Base-by-base conservation (phyloP, 371 early-diverging fungal genomes). In the Circinella umbellata region DNA sequence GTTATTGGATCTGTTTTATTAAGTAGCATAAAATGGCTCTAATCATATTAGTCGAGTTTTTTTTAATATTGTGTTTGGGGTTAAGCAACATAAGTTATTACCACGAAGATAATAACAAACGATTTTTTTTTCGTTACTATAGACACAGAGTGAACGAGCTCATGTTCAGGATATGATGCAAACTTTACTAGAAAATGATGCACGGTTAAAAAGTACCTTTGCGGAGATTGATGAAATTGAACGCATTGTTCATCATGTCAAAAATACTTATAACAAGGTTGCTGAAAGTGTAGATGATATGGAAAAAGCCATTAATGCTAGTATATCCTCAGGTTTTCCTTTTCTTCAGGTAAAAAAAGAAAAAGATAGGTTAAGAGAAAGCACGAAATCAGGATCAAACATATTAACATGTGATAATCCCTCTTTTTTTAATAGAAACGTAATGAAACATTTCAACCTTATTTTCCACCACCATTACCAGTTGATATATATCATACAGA, bases 391-490 rank as follows among this genome's bases (percentile, higher is more conserved):
- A 27, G 27, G 27, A 27, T 27, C 27, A 27, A 27, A 27, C 27
- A 11, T 42, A 36, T 18, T 59, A 35, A 54, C 34, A 46, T 55
- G 42, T 42, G n/a, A 66, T 18, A 27, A 34, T 27, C 27, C 27
- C 27, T 27, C 27, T 13, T 51, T 4, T 8, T 5, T 34, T n/a
- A 5, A 5, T 51, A 62, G 42, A 51, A 57, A 49, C 47, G 55
- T 59, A 60, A 17, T 51, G 64, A 53, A 14, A 46, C 78, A 8
- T 60, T 75, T 35, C 84, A 83, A 63, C 81, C 84, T n/a, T 83
- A 83, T 42, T 83, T 83, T 53, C 84, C 84, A 36, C 84, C 84
- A 20, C 84, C 84, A 3, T 65, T 67, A n/a, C 72, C 69, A 6
- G 78, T 83, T 11, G 74, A 81, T 15, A 83, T 83, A 13, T 82